phyloP scores from a whole-genome alignment of 2,329 filamentous ascomycete genomes.

The Fusarium albosuccineum region DNA sequence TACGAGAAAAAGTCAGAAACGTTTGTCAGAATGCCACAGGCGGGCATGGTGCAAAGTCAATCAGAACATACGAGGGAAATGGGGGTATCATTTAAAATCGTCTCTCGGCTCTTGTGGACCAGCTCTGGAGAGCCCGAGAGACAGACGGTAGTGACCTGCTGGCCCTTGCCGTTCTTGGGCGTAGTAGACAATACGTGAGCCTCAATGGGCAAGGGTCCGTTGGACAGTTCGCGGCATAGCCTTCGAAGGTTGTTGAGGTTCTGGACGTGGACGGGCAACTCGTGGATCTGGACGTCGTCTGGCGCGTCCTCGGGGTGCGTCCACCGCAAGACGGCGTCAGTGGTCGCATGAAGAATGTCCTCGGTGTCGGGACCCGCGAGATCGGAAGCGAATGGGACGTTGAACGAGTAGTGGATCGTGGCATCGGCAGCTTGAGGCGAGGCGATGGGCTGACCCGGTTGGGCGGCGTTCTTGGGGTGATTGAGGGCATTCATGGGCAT shows the following conservation, averaged over 20 bases:
- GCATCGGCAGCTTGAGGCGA: conserved; percentile 80
- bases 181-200: conserved; percentile 87
- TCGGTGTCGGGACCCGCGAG: conserved; percentile 92
- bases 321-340: conserved; percentile 90
- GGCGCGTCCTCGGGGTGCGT: conserved; percentile 89
- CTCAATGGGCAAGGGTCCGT: conserved; percentile 77
- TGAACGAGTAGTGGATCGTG: conserved; percentile 94
- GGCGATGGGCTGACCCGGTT: conserved; percentile 68
- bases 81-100: conserved; percentile 90
- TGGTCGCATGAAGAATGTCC: conserved; percentile 93
- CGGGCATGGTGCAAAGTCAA: conserved; percentile 5
- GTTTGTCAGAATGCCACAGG: background rate
- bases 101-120: conserved; percentile 90
- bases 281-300: conserved; percentile 86
- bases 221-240: conserved; percentile 85
- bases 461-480: conserved; percentile 68
- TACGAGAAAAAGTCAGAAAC: conserved; percentile 54
- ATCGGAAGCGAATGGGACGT: conserved; percentile 94
- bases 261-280: conserved; percentile 90
- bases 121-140: conserved; percentile 89
- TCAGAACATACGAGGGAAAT: conserved; percentile 83
- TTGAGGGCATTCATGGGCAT: conserved; percentile 69
- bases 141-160: conserved; percentile 86
- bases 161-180: conserved; percentile 76
- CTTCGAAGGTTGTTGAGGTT: conserved; percentile 85